These are phyloP conservation scores for Salvia sclarea DNA, from an alignment of 305 asterid species.

Conservation along the genomic window DNA sequence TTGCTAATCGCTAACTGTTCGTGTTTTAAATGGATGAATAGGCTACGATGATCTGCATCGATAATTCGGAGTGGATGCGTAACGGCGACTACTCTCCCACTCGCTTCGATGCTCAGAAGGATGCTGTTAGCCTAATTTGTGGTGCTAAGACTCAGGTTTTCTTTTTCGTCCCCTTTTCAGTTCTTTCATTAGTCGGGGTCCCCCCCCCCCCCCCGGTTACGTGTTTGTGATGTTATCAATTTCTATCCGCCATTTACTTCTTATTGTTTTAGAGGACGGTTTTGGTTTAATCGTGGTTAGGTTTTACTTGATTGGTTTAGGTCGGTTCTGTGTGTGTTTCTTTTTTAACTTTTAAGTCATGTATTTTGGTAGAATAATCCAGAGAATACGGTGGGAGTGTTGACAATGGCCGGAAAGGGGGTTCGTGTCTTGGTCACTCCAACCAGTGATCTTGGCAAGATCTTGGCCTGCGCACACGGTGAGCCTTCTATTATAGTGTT, in stretches of 20 bases:
- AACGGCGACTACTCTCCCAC: conserved; percentile 91
- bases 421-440: conserved; percentile 95
- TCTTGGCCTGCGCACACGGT: conserved; percentile 99
- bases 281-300: background rate
- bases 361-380: conserved; percentile 70
- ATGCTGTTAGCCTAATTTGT: conserved; percentile 90
- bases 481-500: conserved; percentile 32
- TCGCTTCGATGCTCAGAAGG: conserved; percentile 90
- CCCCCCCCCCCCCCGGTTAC: too few relatives aligned
- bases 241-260: conserved; percentile 2
- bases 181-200: too few relatives aligned
- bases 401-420: conserved; percentile 97
- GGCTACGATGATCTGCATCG: conserved; percentile 99
- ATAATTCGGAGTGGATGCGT: conserved; percentile 98
- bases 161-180: background rate
- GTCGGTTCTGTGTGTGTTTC: background rate
- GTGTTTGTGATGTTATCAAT: conserved; percentile 13
- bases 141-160: conserved; percentile 94
- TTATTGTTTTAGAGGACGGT: conserved; percentile 12
- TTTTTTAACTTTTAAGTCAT: background rate
- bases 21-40: conserved; percentile 28
- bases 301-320: conserved; percentile 19
- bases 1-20: conserved; percentile 1
- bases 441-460: conserved; percentile 96
- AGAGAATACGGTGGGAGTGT: conserved; percentile 90